Conservation (phyloP, 2,329 filamentous ascomycete species). For the Sporothrix brasiliensis region DNA sequence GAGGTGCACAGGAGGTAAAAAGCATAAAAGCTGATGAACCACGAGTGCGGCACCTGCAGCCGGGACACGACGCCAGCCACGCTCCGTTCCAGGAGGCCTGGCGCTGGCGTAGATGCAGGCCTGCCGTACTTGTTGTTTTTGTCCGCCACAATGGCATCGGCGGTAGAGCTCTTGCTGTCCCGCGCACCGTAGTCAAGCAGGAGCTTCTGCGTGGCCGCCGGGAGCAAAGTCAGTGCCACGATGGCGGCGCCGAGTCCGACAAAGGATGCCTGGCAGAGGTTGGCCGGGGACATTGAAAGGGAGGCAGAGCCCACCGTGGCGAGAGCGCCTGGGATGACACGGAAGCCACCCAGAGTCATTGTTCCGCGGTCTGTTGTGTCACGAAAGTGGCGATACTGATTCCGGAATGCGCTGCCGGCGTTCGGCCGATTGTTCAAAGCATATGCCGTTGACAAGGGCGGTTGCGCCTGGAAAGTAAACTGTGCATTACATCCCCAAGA, state of each 20-base stretch:
- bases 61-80: conserved; percentile 26
- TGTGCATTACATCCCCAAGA: not conserved
- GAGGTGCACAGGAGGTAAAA: conserved; percentile 68
- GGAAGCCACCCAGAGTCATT: not conserved
- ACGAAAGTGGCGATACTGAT: too few species aligned
- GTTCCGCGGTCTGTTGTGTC: not conserved
- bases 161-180: conserved; percentile 36
- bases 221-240: conserved; percentile 49
- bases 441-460: not conserved
- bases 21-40: conserved; percentile 88
- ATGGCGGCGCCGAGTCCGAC: conserved; percentile 48
- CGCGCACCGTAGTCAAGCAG: conserved; percentile 58
- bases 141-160: not conserved
- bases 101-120: not conserved
- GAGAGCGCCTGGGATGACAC: not conserved
- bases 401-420: not conserved
- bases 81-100: conserved; percentile 24
- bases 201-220: conserved; percentile 49
- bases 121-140: conserved; percentile 7
- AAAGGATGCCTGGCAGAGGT: conserved; percentile 54
- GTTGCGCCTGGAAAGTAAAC: not conserved
- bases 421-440: not conserved
- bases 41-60: conserved; percentile 67
- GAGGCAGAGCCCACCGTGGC: not conserved
- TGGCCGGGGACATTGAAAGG: conserved; percentile 37